These are phyloP conservation scores for Elasticomyces elasticus DNA, from an alignment of 495 filamentous ascomycete genomes.

Conservation along the genomic window DNA sequence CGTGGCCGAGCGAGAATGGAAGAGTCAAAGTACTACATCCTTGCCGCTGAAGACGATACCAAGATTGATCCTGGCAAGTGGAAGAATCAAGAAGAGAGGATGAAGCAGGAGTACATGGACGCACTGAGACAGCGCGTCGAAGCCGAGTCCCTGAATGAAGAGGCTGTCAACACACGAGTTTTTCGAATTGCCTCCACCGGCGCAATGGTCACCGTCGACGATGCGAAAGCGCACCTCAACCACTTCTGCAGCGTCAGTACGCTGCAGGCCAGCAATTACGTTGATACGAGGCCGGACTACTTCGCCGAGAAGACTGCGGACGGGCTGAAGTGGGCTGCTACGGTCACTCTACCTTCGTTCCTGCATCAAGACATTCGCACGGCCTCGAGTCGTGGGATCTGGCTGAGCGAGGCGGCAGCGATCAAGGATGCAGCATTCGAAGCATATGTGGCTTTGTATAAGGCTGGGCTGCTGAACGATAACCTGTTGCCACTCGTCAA, in stretches of 20 bases:
- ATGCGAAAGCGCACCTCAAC: slow-evolving; percentile 62
- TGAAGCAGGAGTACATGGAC: slow-evolving; percentile 66
- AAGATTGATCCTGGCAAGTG: slow-evolving; percentile 40
- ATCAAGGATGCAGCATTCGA: slow-evolving; percentile 76
- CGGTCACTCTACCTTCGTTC: slow-evolving; percentile 61
- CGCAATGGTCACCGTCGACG: slow-evolving; percentile 64
- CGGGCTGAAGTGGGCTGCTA: slow-evolving; percentile 41
- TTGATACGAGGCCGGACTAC: slow-evolving; percentile 38
- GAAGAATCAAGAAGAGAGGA: slow-evolving; percentile 54
- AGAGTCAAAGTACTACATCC: slow-evolving; percentile 60
- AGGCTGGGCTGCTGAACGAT: slow-evolving; percentile 64
- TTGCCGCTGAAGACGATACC: slow-evolving; percentile 41
- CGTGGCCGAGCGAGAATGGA: slow-evolving; percentile 70
- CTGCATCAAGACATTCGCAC: slow-evolving; percentile 54
- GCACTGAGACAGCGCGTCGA: slow-evolving; percentile 47
- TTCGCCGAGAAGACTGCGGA: slow-evolving; percentile 4
- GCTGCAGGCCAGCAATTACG: slow-evolving; percentile 47
- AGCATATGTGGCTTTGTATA: slow-evolving; percentile 62
- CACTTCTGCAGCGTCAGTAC: slow-evolving; percentile 60
- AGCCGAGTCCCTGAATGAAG: slow-evolving; percentile 35
- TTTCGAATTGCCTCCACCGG: slow-evolving; percentile 47
- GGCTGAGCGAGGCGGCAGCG: slow-evolving; percentile 66
- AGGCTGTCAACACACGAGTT: slow-evolving; percentile 26
- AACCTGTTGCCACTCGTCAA: slow-evolving; percentile 57
- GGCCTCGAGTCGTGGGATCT: slow-evolving; percentile 42